These are phyloP conservation scores for Metschnikowia anglica DNA, from an alignment of 805 yeast genomes.

Conservation along the genomic window DNA sequence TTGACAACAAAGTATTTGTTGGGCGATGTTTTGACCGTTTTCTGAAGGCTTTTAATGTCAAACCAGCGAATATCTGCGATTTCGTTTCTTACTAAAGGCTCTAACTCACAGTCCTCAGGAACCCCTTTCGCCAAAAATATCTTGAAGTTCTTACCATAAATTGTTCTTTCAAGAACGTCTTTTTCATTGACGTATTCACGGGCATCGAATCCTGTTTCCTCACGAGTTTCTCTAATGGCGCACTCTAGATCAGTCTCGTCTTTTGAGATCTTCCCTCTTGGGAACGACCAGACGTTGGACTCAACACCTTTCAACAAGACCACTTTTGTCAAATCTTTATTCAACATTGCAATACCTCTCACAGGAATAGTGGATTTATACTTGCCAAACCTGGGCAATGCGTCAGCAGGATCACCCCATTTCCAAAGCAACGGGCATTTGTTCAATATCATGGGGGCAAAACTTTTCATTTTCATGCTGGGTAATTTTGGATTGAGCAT, in stretches of 20 bases:
- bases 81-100: constrained; percentile 84
- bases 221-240: constrained; percentile 87
- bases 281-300: constrained; percentile 85
- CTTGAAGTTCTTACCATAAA: constrained; percentile 80
- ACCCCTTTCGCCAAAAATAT: constrained; percentile 76
- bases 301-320: constrained; percentile 84
- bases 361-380: constrained; percentile 93
- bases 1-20: constrained; percentile 46
- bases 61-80: constrained; percentile 82
- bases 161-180: constrained; percentile 77
- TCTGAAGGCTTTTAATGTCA: constrained; percentile 46
- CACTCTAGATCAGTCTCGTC: constrained; percentile 87
- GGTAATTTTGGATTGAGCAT: constrained; percentile 75
- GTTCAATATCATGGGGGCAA: constrained; percentile 65
- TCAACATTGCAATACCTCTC: constrained; percentile 89
- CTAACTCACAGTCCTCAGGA: constrained; percentile 72
- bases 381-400: constrained; percentile 72
- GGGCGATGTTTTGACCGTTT: constrained; percentile 42
- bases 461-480: constrained; percentile 68
- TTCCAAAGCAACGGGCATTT: constrained; percentile 77
- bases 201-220: constrained; percentile 92
- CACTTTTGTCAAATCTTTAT: constrained; percentile 64
- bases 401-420: constrained; percentile 82
- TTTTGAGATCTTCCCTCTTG: constrained; percentile 93
- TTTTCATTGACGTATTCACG: constrained; percentile 62